Conservation (phyloP, 2,329 filamentous ascomycete genomes). For the Fusarium papillatum region DNA sequence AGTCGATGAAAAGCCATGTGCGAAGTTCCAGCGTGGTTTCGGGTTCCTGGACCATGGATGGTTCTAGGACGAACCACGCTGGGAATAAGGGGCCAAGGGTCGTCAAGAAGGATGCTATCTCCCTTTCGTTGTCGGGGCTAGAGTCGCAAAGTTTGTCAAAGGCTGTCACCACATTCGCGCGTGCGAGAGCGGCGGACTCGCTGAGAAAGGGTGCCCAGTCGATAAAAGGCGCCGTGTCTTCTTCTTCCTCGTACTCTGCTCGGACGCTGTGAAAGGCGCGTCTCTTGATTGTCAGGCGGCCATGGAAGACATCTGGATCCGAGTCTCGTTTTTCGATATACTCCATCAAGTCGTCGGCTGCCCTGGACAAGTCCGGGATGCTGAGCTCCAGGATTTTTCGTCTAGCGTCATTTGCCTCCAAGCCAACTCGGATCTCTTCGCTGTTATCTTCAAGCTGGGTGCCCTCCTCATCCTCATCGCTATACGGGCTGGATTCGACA, state of each 20-base stretch:
- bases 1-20: slow-evolving; percentile 50
- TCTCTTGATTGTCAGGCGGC: slow-evolving; percentile 43
- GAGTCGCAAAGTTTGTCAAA: slow-evolving; percentile 44
- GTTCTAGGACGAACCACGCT: slow-evolving; percentile 41
- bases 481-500: neutral
- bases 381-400: slow-evolving; percentile 41
- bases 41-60: slow-evolving; percentile 23
- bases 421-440: slow-evolving; percentile 1
- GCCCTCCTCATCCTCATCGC: slow-evolving; percentile 25
- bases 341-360: slow-evolving; percentile 44
- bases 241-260: slow-evolving; percentile 39
- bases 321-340: slow-evolving; percentile 34
- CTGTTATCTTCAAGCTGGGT: neutral
- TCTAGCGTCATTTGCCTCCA: slow-evolving; percentile 28
- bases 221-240: slow-evolving; percentile 43
- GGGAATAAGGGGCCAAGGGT: slow-evolving; percentile 49
- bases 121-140: slow-evolving; percentile 15
- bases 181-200: slow-evolving; percentile 36
- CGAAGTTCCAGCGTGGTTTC: slow-evolving; percentile 53
- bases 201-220: slow-evolving; percentile 37
- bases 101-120: slow-evolving; percentile 46
- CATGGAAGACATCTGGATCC: slow-evolving; percentile 35
- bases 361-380: slow-evolving; percentile 44
- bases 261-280: slow-evolving; percentile 43
- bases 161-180: slow-evolving; percentile 53